Conservation (phyloP, 768 basidiomycete genomes). For the Cyathus striatus region DNA sequence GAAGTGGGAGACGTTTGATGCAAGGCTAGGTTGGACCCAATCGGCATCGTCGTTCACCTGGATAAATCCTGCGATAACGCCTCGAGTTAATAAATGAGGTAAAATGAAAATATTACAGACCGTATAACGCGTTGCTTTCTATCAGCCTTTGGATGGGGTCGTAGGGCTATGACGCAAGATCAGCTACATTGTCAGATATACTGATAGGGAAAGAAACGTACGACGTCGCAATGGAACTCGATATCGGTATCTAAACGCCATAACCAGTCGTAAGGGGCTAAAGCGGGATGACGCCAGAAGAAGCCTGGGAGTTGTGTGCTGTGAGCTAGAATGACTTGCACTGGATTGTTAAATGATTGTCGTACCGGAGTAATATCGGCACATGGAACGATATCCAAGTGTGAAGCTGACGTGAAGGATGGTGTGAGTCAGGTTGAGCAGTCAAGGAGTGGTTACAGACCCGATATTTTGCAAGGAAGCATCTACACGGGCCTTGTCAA, state of each 20-base stretch:
- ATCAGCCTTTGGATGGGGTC: slow-evolving; percentile 20
- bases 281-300: slow-evolving; percentile 22
- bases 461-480: slow-evolving; percentile 17
- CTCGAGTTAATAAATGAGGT: neutral
- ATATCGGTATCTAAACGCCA: slow-evolving; percentile 25
- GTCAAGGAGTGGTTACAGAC: slow-evolving; percentile 8
- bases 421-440: neutral
- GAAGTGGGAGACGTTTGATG: slow-evolving; percentile 21
- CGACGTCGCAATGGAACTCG: slow-evolving; percentile 24
- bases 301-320: slow-evolving; percentile 12
- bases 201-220: slow-evolving; percentile 8
- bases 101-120: slow-evolving; percentile 5
- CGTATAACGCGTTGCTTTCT: slow-evolving; percentile 17
- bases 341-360: neutral
- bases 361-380: slow-evolving; percentile 23
- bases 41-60: slow-evolving; percentile 18
- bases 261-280: slow-evolving; percentile 20
- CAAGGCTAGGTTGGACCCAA: slow-evolving; percentile 21
- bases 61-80: slow-evolving; percentile 14
- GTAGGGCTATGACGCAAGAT: slow-evolving; percentile 14
- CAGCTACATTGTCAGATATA: neutral
- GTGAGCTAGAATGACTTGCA: neutral
- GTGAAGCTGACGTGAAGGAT: slow-evolving; percentile 12
- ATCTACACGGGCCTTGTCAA: slow-evolving; percentile 14
- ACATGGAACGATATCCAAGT: slow-evolving; percentile 23